A percentile compares a stretch with the other conserved stretches of the same genome.
phyloP scores from a whole-genome alignment of 2,329 filamentous ascomycete species.

The Fusarium anthophilum region DNA sequence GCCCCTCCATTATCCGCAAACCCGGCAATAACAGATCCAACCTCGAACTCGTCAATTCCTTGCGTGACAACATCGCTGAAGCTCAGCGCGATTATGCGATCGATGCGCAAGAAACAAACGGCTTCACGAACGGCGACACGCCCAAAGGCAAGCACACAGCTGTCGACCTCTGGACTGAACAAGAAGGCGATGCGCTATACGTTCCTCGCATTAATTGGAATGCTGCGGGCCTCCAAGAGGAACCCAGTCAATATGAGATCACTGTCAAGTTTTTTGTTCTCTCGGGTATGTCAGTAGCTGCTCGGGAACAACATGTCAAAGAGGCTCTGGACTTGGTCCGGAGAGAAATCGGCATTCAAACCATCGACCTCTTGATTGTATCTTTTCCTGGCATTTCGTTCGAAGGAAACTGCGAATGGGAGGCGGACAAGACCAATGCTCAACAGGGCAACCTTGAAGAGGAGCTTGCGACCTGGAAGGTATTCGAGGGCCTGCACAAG shows the following conservation, averaged over 20 bases:
- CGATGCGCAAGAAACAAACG: slow-evolving; percentile 43
- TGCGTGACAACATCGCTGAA: slow-evolving; percentile 83
- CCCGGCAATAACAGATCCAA: slow-evolving; percentile 82
- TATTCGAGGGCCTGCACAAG: slow-evolving; percentile 77
- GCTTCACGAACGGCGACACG: slow-evolving; percentile 46
- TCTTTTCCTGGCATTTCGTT: slow-evolving; percentile 95
- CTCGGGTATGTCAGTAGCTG: slow-evolving; percentile 70
- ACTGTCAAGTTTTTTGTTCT: slow-evolving; percentile 97
- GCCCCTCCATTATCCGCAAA: slow-evolving; percentile 84
- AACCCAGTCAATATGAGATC: slow-evolving; percentile 87
- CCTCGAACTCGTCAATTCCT: slow-evolving; percentile 87
- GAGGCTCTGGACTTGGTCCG: slow-evolving; percentile 84
- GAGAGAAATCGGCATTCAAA: slow-evolving; percentile 78
- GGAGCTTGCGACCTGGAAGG: slow-evolving; percentile 73
- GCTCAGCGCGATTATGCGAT: slow-evolving; percentile 71
- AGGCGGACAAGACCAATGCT: slow-evolving; percentile 71
- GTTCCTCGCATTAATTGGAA: slow-evolving; percentile 82
- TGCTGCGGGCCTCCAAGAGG: slow-evolving; percentile 78
- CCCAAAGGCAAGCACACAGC: slow-evolving; percentile 34
- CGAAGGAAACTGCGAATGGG: slow-evolving; percentile 89
- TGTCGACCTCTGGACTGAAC: slow-evolving; percentile 73
- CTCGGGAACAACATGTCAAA: slow-evolving; percentile 74
- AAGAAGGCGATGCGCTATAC: slow-evolving; percentile 69
- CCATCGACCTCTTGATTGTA: slow-evolving; percentile 87
- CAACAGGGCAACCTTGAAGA: slow-evolving; percentile 73